Conservation (phyloP, 352 stramenopile genomes). For the Globisporangium acanthophoron region DNA sequence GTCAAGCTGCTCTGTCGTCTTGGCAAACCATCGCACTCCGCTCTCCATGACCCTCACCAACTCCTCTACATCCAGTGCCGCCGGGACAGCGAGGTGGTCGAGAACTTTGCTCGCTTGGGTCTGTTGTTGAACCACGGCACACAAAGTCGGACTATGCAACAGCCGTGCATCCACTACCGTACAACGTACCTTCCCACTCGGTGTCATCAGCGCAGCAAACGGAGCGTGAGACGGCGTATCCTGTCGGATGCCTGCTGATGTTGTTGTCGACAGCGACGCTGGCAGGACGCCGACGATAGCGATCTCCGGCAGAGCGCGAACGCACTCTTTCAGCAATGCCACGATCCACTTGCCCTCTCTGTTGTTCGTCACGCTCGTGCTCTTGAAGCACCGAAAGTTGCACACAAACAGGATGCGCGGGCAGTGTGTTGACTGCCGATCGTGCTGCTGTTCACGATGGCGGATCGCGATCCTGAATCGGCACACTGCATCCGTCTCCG, state of each 20-base stretch:
- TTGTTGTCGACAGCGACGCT: neutral
- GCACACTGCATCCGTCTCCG: neutral
- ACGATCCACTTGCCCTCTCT: constrained; percentile 14
- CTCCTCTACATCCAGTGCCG: neutral
- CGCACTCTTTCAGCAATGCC: constrained; percentile 12
- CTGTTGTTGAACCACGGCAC: neutral
- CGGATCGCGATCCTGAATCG: constrained; percentile 11
- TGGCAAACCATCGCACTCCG: neutral
- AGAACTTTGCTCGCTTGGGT: constrained; percentile 9
- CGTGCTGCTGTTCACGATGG: neutral
- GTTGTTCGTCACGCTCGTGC: constrained; percentile 15
- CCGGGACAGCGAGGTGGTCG: constrained; percentile 6
- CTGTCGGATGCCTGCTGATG: neutral
- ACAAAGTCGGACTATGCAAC: neutral
- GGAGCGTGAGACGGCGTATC: neutral
- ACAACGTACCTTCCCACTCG: constrained; percentile 5
- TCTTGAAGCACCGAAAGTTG: constrained; percentile 27
- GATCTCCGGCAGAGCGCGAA: constrained; percentile 6
- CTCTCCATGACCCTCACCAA: neutral
- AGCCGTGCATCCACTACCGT: neutral
- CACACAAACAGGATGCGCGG: constrained; percentile 21
- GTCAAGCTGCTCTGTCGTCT: neutral
- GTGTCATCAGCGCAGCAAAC: constrained; percentile 3
- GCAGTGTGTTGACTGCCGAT: neutral
- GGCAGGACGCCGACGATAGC: constrained; percentile 6